Evolutionary conservation across 148 eudicot species (phyloP), one percentile per base, ranked within the genome.

Genomic region (Diospyros lotus): DNA sequence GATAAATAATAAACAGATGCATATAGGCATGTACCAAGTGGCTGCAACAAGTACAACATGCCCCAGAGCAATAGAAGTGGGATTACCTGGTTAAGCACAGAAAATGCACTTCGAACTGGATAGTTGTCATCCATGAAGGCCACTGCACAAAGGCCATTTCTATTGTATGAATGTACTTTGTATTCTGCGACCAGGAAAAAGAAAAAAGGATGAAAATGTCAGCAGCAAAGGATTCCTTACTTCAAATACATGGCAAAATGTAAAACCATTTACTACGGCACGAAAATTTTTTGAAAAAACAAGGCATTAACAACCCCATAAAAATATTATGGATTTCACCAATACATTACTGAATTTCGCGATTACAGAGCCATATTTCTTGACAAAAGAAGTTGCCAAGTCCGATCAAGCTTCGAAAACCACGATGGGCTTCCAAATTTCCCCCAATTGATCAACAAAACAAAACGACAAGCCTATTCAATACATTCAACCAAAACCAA

Each of bases 61-160:
- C 60, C 8, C 52, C 52, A 48, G 8, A 48, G 52, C 4, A 48
- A 48, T 0, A 60, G 9, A 74, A 67, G 40, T 5, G 42, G 40
- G 48, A 9, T 46, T 69, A 90, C 95, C 95, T 90, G 81, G 80
- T 88, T 88, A 18, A 90, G 88, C 68, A 90, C 71, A 63, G 94
- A 90, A 79, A 88, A 90, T 70, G 94, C 85, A 79, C 99, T 95
- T 76, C 97, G 87, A 71, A 93, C 96, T 15, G 99, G 99, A 75
- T 95, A 95, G 82, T 92, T 93, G 70, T 95, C 97, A 81, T 95
- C 98, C 98, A 95, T 95, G 76, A 93, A 95, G 38, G 93, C 99
- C 84, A 95, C 66, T 10, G 83, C 94, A 75, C 94, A 90, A 59
- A 95, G 84, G 53, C 99, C 98, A 76, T 88, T 91, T 78, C 93